Evolutionary conservation across 169 alveolate species (phyloP).

Genomic region (Pseudocohnilembus persalinus): DNA sequence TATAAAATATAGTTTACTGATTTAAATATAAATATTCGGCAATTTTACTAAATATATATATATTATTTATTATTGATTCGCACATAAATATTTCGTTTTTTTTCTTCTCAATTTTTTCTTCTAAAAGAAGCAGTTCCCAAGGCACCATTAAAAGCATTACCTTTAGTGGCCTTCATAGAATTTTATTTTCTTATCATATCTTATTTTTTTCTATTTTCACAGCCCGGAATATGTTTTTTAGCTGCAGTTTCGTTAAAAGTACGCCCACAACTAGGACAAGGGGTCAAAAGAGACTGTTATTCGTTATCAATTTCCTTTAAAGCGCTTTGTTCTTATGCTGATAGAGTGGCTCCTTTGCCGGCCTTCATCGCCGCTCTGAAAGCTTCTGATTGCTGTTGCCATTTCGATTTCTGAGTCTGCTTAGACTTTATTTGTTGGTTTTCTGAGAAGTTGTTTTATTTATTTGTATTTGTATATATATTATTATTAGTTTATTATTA

Average conservation of each 20-base stretch:
- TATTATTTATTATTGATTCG: too few species aligned
- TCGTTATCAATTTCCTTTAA: not conserved
- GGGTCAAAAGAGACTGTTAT: not conserved
- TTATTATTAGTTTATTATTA: too few species aligned
- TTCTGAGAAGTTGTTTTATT: not conserved
- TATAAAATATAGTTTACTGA: too few species aligned
- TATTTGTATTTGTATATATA: too few species aligned
- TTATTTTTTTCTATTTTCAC: constrained; percentile 12
- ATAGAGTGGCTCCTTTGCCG: not conserved
- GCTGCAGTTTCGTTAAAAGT: constrained; percentile 38
- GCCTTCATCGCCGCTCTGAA: not conserved
- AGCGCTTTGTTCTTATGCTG: not conserved
- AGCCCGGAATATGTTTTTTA: constrained; percentile 36
- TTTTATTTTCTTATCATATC: not conserved
- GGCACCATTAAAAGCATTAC: too few species aligned
- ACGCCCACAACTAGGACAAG: constrained; percentile 34
- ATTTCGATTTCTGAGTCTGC: not conserved
- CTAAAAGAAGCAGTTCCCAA: too few species aligned
- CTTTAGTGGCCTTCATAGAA: not conserved
- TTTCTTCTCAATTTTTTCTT: too few species aligned
- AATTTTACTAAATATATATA: too few species aligned
- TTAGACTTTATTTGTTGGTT: not conserved
- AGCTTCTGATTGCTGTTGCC: not conserved
- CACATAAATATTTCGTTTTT: too few species aligned
- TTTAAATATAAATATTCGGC: too few species aligned